Evolutionary conservation across 768 basidiomycete genomes (phyloP), one percentile per base, ranked within the genome.

Genomic region (Amanita rubescens): DNA sequence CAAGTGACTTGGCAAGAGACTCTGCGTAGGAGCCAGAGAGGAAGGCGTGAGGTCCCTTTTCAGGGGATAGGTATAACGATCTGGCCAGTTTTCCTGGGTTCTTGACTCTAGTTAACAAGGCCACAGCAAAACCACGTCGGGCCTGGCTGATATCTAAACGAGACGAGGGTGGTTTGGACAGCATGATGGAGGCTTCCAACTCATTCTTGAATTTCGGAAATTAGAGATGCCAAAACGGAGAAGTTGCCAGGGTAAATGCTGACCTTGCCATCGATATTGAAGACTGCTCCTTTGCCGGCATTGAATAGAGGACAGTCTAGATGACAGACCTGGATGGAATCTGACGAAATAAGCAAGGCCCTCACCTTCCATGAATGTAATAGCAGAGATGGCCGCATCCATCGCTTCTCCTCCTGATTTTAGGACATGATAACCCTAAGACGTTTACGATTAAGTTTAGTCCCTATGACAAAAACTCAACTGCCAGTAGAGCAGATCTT

Each of bases 241-340:
- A 4, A 42, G 14, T 51, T 27, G 34, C 25, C 47, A n/a, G 6
- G 24, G 20, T 38, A 42, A 11, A 19, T n/a, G 41, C 65, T 44
- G 51, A 87, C 88, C 75, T 90, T 89, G 42, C 90, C 89, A 8
- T 71, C 87, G 10, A 77, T 69, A 59, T 91, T 92, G 71, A 90
- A 92, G 15, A 92, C 89, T 8, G 90, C 85, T 3, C 90, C 90
- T 60, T 85, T 87, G 17, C 80, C 88, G 25, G 82, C 69, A 59
- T 92, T 92, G 70, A 92, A 91, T 15, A 92, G 67, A 7, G 86
- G 82, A 55, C 76, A 80, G 60, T 92, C 89, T 90, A 42, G 19
- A 22, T 32, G 35, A 22, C 24, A 38, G n/a, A n/a, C n/a, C 5
- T 3, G 10, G 15, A 33, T 14, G 19, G 12, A 32, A 37, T 27